Conservation (phyloP, 371 early-diverging fungal species). For the Chytridium lagenaria region DNA sequence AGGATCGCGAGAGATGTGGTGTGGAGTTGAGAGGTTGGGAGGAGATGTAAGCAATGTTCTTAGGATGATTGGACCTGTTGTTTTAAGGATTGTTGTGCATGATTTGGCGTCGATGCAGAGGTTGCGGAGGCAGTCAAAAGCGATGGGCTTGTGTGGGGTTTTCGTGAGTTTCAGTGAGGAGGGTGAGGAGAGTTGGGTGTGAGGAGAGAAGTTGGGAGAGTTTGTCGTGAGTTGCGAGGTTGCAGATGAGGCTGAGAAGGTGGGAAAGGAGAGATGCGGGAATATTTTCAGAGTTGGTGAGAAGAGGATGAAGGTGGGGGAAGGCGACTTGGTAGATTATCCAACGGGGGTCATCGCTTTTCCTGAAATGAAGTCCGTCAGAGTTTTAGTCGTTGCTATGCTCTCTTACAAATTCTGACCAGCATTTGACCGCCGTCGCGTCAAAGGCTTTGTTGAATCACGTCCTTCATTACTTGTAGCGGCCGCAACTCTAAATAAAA, state of each 20-base stretch:
- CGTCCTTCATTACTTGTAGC: no score
- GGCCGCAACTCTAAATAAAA: no score
- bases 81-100: conserved; percentile 30
- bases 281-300: background rate
- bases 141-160: conserved; percentile 8
- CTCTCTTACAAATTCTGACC: no score
- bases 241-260: conserved; percentile 32
- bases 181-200: background rate
- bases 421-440: no score
- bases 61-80: conserved; percentile 24
- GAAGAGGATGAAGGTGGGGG: background rate
- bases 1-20: conserved; percentile 23
- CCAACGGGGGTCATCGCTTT: conserved; percentile 1
- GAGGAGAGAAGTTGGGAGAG: conserved; percentile 33
- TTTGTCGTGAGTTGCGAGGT: conserved; percentile 37
- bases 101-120: conserved; percentile 44
- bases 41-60: conserved; percentile 23
- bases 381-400: no score
- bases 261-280: conserved; percentile 13
- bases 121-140: conserved; percentile 35
- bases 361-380: background rate
- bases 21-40: background rate
- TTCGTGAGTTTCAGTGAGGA: background rate
- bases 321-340: background rate
- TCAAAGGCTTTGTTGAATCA: no score